A percentile compares a stretch with the other conserved stretches of the same genome.
Conservation (phyloP, 2,329 filamentous ascomycete species). For the Simplicillium sp. region DNA sequence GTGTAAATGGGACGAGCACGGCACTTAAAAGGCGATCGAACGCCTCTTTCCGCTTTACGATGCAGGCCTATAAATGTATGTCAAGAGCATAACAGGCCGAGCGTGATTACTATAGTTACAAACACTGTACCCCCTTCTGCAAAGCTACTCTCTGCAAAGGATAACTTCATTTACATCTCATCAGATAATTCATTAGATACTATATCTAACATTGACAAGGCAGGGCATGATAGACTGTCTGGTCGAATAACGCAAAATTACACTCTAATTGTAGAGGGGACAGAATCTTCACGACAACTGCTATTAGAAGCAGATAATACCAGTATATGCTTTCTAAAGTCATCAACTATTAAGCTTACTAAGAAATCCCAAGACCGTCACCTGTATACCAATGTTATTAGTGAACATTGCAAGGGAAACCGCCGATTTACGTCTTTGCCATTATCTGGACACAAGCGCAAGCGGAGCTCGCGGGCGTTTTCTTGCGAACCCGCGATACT, state of each 20-base stretch:
- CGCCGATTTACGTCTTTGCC: too few species aligned
- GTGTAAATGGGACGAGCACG: neutral
- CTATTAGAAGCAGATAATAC: neutral
- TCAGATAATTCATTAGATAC: neutral
- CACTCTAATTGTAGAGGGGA: neutral
- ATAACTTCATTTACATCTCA: slow-evolving; percentile 1
- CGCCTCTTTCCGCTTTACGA: neutral
- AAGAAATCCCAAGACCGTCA: too few species aligned
- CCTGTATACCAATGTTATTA: too few species aligned
- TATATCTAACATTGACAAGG: neutral
- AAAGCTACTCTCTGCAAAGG: slow-evolving; percentile 1
- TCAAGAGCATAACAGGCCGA: neutral
- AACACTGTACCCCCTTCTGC: neutral
- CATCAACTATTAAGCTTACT: too few species aligned
- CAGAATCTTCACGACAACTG: neutral
- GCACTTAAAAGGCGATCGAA: neutral
- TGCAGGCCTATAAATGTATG: neutral
- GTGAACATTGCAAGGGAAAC: too few species aligned
- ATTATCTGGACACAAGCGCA: neutral
- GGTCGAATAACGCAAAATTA: slow-evolving; percentile 1
- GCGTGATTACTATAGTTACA: neutral
- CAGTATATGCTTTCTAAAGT: too few species aligned
- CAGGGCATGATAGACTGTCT: neutral
- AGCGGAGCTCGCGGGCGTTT: neutral
- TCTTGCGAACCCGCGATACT: neutral